phyloP scores from a whole-genome alignment of 306 rosid species.

The Argentina anserina region DNA sequence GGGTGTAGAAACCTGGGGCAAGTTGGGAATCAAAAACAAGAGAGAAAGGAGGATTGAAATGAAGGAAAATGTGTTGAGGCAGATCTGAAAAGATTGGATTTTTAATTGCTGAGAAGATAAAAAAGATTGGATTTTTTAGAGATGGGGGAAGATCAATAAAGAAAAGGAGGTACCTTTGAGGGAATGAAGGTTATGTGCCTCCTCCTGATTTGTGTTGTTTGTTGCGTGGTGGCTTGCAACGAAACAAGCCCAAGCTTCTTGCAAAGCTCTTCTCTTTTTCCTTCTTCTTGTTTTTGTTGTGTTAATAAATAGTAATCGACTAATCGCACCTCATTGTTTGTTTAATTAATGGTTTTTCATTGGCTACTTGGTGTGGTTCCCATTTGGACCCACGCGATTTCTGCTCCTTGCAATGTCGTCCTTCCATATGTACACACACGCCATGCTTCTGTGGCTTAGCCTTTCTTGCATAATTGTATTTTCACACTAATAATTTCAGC shows the following conservation, averaged over 20 bases:
- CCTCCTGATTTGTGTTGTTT: neutral
- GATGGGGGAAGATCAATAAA: too few relatives aligned
- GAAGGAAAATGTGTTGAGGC: neutral
- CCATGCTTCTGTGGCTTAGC: neutral
- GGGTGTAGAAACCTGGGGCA: neutral
- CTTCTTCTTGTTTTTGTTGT: neutral
- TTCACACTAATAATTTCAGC: neutral
- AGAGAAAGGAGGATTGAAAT: neutral
- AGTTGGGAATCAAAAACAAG: neutral
- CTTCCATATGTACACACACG: neutral
- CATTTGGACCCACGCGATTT: neutral
- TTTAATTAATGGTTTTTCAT: too few relatives aligned
- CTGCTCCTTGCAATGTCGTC: neutral
- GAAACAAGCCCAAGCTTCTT: neutral
- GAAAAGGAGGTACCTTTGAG: neutral
- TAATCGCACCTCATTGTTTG: neutral
- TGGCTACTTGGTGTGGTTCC: neutral
- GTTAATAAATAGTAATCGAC: neutral
- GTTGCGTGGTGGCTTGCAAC: neutral
- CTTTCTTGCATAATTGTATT: neutral
- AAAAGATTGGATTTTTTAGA: neutral
- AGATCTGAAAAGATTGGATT: slow-evolving; percentile 1
- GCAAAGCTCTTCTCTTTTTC: neutral
- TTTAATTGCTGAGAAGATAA: neutral
- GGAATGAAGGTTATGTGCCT: slow-evolving; percentile 12